Evolutionary conservation across 1,284 basidiomycete species (phyloP).

Genomic region (Microbotryomycetes sp.): DNA sequence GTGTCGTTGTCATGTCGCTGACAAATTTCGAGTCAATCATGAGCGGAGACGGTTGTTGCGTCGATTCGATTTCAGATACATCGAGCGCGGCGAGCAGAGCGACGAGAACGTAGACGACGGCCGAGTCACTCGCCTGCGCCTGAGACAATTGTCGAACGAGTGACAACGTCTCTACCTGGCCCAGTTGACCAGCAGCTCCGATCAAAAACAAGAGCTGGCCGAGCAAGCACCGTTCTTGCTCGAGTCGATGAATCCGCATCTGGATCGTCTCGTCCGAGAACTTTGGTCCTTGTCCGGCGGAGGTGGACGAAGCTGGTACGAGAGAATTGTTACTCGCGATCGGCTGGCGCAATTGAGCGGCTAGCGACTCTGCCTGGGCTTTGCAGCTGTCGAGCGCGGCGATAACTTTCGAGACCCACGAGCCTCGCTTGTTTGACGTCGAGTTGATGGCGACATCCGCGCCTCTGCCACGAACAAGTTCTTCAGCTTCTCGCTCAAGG

Average conservation of each 20-base stretch:
- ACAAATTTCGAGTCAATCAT: conserved; percentile 38
- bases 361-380: conserved; percentile 42
- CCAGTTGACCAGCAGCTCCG: conserved; percentile 56
- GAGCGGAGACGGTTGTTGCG: conserved; percentile 31
- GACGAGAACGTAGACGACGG: conserved; percentile 64
- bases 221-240: conserved; percentile 61
- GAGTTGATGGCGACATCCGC: conserved; percentile 29
- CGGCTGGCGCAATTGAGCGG: conserved; percentile 42
- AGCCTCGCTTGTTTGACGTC: conserved; percentile 38
- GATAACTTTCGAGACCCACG: conserved; percentile 53
- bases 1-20: conserved; percentile 40
- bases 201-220: conserved; percentile 56
- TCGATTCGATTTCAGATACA: conserved; percentile 27
- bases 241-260: conserved; percentile 60
- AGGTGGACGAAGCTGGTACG: conserved; percentile 30
- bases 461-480: conserved; percentile 27
- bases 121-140: conserved; percentile 54
- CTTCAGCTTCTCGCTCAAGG: conserved; percentile 30
- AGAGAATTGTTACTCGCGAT: conserved; percentile 52
- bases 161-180: conserved; percentile 52
- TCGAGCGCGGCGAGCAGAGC: conserved; percentile 62
- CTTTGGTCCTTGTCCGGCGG: conserved; percentile 44
- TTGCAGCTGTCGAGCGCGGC: conserved; percentile 56
- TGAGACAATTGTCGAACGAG: conserved; percentile 58
- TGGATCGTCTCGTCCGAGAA: conserved; percentile 59